phyloP scores from a whole-genome alignment of 2,329 filamentous ascomycete genomes.

The Penicillium sp. region DNA sequence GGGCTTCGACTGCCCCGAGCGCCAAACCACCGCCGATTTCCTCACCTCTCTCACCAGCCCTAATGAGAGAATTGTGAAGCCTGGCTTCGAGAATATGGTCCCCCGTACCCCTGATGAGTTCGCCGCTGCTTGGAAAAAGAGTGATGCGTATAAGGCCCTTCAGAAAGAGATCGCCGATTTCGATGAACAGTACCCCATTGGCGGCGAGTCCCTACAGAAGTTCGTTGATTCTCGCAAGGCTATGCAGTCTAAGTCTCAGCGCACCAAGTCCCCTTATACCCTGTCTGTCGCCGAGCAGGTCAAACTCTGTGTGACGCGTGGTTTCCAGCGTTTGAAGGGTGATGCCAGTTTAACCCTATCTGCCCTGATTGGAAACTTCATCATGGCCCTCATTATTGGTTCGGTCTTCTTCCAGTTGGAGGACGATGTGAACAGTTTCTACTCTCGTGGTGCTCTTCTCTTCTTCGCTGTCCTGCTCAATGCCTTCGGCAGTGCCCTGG shows the following conservation, averaged over 20 bases:
- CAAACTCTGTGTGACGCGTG: slow-evolving; percentile 74
- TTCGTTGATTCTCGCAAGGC: slow-evolving; percentile 45
- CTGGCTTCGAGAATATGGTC: slow-evolving; percentile 62
- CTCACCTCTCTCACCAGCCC: slow-evolving; percentile 69
- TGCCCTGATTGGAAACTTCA: slow-evolving; percentile 65
- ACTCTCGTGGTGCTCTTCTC: slow-evolving; percentile 71
- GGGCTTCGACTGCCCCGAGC: slow-evolving; percentile 67
- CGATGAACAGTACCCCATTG: slow-evolving; percentile 44
- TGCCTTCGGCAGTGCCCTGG: slow-evolving; percentile 75
- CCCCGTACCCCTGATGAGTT: slow-evolving; percentile 72
- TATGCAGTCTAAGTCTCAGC: slow-evolving; percentile 49
- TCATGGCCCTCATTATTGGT: slow-evolving; percentile 74
- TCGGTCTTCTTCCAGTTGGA: slow-evolving; percentile 78
- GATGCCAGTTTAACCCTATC: slow-evolving; percentile 74
- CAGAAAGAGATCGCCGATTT: slow-evolving; percentile 47
- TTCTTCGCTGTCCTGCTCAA: slow-evolving; percentile 90
- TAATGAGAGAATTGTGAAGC: slow-evolving; percentile 55
- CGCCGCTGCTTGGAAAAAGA: slow-evolving; percentile 56
- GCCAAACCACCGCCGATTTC: slow-evolving; percentile 71
- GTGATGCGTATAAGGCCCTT: slow-evolving; percentile 46
- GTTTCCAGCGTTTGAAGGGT: slow-evolving; percentile 71
- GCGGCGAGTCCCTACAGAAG: slow-evolving; percentile 40
- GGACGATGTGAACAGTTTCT: slow-evolving; percentile 69
- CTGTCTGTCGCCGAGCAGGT: slow-evolving; percentile 75
- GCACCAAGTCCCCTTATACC: slow-evolving; percentile 75